Base-by-base conservation (phyloP, 2,329 filamentous ascomycete species). In the Claviceps quebecensis region DNA sequence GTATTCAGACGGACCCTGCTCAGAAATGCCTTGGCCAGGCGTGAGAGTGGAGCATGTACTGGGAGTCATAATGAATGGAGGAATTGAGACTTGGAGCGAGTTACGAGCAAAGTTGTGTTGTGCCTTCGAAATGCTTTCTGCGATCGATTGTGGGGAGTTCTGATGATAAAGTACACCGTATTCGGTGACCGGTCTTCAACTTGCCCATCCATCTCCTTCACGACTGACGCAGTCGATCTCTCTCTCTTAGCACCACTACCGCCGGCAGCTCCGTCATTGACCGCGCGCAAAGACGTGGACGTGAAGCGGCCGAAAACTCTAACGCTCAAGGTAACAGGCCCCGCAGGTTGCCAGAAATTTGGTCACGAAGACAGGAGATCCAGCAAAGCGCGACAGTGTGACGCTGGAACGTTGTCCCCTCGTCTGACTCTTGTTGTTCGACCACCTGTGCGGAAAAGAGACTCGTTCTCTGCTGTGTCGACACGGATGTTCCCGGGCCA, bases 401-500 rank as follows among this genome's bases (percentile, higher is more conserved):
- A 69, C 5, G 39, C 39, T 9, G 62, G 66, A 6, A 65, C 69
- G 1, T 69, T 75, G 1, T 74, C 76, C 2, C 78, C 78, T 1
- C 78, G 79, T 2, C 65, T 81, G 4, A 78, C 78, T 0, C 69
- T 81, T 23, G 73, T 79, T 16, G 69, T 80, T 52, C 74, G 75
- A n/a, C 78, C 78, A 7, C 77, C 77, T 1, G 61, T 83, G 55
- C 70, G 80, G 53, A 83, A 83, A 69, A 83, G 82, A 70, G 83
- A 83, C 60, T 81, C 79, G 0, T 83, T 84, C 60, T 79, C 78
- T 9, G 71, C 73, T 16, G 76, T 83, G 8, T 81, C 79, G 2
- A 73, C 64, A 56, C 83, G 79, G 78, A 67, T 83, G 26, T 78
- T 76, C 56, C 69, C 74, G 45, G 62, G 65, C 17, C 58, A 67